Evolutionary conservation across 208 protist species (phyloP), one percentile per base, ranked within the genome.

Genomic region (Balamuthia mandrillaris): DNA sequence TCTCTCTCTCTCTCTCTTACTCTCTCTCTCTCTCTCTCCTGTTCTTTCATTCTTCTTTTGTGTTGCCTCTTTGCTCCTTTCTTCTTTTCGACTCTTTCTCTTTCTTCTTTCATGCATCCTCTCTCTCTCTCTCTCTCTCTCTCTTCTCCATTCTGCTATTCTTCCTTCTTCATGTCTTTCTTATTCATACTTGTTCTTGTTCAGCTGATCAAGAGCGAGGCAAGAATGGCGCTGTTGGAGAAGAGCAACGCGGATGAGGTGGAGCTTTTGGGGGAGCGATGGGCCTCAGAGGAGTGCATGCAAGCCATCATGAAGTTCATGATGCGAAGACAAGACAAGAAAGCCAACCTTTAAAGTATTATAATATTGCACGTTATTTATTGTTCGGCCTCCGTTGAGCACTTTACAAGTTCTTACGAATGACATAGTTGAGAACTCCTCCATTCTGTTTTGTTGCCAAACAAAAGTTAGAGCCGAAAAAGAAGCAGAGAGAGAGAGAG

Each of bases 391-490:
- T n/a, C n/a, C n/a, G n/a, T n/a, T 78, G 68, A 56, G 68, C 68
- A 56, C 42, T 79, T 29, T 35, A 44, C 37, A 88, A 79, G 78
- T 92, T 92, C 68, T 88, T 85, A 47, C 95, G 92, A 51, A 98
- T 93, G 44, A 98, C 96, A 79, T 96, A 97, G 82, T 96, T 92
- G 35, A 98, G 88, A 66, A 98, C 97, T 42, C 96, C 96, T 45
- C 96, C 96, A 86, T 97, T 90, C 54, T 63, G 74, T 72, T n/a
- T 33, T 37, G 61, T n/a, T 41, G 24, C 27, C 21, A 72, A 33
- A 72, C 37, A n/a, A n/a, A 54, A 31, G 41, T 77, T 54, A 39
- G 37, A 18, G 56, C n/a, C 31, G 39, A 16, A 12, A 54, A 9
- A 2, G 33, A 49, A 9, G 66, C 35, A 31, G 18, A 33, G 41